Percentiles rank a stretch among this genome's conserved stretches.
Evolutionary conservation across 1,139 yeast genomes (phyloP).

Genomic region (Candida smagusa): DNA sequence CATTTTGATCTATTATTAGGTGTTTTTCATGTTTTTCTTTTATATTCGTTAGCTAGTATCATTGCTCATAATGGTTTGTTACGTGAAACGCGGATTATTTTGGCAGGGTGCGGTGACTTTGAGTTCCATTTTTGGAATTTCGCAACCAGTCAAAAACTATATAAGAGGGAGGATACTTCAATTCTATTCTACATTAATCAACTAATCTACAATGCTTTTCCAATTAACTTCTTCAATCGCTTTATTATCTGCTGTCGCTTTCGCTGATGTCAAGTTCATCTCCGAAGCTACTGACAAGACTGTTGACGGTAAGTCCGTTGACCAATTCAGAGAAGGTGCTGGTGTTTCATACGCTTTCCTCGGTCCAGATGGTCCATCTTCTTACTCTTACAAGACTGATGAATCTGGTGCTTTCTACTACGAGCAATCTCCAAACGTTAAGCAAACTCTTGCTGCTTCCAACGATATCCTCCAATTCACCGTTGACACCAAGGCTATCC

Average conservation of each 20-base stretch:
- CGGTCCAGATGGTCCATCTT: slow-evolving; percentile 1
- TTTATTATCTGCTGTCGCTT: slow-evolving; percentile 2
- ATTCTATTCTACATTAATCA: not conserved
- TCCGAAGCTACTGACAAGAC: slow-evolving; percentile 8
- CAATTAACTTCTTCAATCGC: not conserved
- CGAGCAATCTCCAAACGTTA: not conserved
- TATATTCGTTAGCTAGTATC: no score
- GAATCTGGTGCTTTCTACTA: not conserved
- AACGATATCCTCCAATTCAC: slow-evolving; percentile 11
- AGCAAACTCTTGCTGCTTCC: not conserved
- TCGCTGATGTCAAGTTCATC: slow-evolving; percentile 3
- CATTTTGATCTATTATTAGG: no score
- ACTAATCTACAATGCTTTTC: slow-evolving; percentile 1
- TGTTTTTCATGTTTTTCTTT: no score
- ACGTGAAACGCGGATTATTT: no score
- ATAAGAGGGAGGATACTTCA: no score
- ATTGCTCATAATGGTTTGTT: no score
- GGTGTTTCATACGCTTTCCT: slow-evolving; percentile 17
- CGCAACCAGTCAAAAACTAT: no score
- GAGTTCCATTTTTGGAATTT: no score
- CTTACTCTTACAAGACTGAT: not conserved
- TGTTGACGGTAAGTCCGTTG: slow-evolving; percentile 10
- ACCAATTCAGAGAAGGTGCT: slow-evolving; percentile 18
- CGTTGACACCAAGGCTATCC: not conserved
- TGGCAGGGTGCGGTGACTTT: no score